Evolutionary conservation across 768 basidiomycete genomes (phyloP), one percentile per base, ranked within the genome.

Genomic region (Tubosaeta sp.): DNA sequence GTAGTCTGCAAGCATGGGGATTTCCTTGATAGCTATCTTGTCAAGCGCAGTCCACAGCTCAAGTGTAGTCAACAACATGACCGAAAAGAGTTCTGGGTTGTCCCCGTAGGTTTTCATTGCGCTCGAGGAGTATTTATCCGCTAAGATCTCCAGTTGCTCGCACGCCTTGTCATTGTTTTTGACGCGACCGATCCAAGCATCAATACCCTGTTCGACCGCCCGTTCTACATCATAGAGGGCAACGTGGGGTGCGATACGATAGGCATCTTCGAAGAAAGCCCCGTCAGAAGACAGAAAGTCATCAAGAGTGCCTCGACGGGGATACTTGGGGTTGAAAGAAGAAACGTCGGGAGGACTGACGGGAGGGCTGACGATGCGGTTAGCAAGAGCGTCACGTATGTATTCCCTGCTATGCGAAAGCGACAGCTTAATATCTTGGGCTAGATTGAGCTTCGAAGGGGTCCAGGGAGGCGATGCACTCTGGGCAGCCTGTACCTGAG

Each of bases 211-310:
- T 22, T 62, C 52, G 42, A 75, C 65, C 10, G 64, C 54, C 8
- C 43, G 44, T 56, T 77, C 75, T 35, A 77, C 67, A 51, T 77
- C 76, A 9, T 59, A 67, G 0, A 77, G 64, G 3, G 66, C 52
- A 26, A 57, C 2, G 50, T 41, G 37, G 22, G 59, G 54, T 1
- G 59, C 59, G 0, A 27, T 6, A 10, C n/a, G 11, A 32, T 55
- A 61, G 1, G 51, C 51, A 7, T 29, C 26, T 3, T 45, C 37
- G 52, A 64, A 61, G 35, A 63, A 56, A 31, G 56, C 50, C 0
- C 22, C 26, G 4, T 29, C 29, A 29, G 29, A 29, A 35, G 53
- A 54, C 6, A 64, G 45, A 39, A 64, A 64, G 31, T 64, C 48
- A 0, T 59, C 27, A 8, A 64, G 51, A 16, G 43, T 31, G 3